Base-by-base conservation (phyloP, 1,284 basidiomycete genomes). In the Gastroboletus turbinatus region DNA sequence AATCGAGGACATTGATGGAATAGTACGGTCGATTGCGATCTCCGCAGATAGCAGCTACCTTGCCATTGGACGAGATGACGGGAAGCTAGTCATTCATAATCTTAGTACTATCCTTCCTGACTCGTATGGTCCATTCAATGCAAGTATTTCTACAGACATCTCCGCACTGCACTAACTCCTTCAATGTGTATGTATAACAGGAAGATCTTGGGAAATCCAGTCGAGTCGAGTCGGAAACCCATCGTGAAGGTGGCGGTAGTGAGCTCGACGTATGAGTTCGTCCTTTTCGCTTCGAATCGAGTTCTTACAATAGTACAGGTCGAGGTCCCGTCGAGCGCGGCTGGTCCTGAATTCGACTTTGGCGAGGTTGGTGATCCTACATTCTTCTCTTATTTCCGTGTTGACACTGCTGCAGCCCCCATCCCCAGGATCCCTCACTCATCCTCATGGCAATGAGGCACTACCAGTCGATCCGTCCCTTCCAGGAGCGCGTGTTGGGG, bases 1-100 rank as follows among this genome's bases (percentile, higher is more conserved):
- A 0, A 2, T 48, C 3, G 13, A 46, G 38, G 23, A 27, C 11
- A 16, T 3, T 2, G 0, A 1, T 1, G 1, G 0, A 0, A 9
- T n/a, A n/a, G n/a, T 27, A 14, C 5, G 0, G 3, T 46, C 39
- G 2, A 19, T 27, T 19, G 39, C 39, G 2, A 14, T 48, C 11
- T 48, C 39, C 6, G 1, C 38, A 6, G 5, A 48, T 10, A 14
- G 4, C 5, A 27, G 13, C 17, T 8, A 19, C 10, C 23, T 48
- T 13, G 38, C 13, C 0, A 48, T 7, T 19, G 46, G 46, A 19
- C 23, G 11, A 4, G 0, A 0, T 3, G 21, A 46, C 1, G 23
- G 46, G 2, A 45, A 9, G 5, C 14, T 48, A 3, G 4, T 2
- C 1, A 14, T 48, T 9, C 27, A 29, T 10, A 29, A 29, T 29